Evolutionary conservation across 768 basidiomycete species (phyloP), one percentile per base, ranked within the genome.

Genomic region (Boletales sp.): DNA sequence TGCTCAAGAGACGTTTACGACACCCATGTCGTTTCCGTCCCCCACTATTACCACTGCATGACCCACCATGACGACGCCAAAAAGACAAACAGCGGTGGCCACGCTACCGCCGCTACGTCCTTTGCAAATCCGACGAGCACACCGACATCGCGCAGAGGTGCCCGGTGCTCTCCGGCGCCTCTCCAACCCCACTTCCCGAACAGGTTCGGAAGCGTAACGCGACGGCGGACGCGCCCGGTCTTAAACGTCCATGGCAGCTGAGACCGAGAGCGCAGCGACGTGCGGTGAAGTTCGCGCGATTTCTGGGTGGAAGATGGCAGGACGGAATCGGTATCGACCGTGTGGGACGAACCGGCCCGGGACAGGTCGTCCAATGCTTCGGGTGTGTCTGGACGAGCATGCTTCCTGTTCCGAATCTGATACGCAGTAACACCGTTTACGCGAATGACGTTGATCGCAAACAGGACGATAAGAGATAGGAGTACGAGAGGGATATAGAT

Each of bases 401-500:
- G 40, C 36, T 37, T 56, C 29, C 17, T 41, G 18, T 24, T 40
- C 56, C 51, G 40, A 14, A 48, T 31, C 18, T 13, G 55, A 51
- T 54, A 38, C 38, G 40, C 36, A 18, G 43, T 27, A 27, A 49
- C 19, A 31, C 44, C 49, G 14, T 50, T 53, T 24, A 44, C 40
- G 46, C 58, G 62, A 30, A 43, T 44, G 44, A 54, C 46, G 61
- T 63, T 70, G 42, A 52, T 53, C 0, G 59, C 48, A 19, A 77
- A 58, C 18, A 87, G 64, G 12, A 74, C 46, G 37, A 79, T 14
- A 15, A 93, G 58, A 31, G 86, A 85, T n/a, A 87, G 45, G 30
- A 83, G 53, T 32, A 80, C 59, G 36, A 90, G 72, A 18, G 90
- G 89, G 21, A 86, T 66, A 64, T 95, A 95, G n/a, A 73, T 63